Conservation (phyloP, 225 moss, liverwort and hornwort species). For the Neckera pumila region DNA sequence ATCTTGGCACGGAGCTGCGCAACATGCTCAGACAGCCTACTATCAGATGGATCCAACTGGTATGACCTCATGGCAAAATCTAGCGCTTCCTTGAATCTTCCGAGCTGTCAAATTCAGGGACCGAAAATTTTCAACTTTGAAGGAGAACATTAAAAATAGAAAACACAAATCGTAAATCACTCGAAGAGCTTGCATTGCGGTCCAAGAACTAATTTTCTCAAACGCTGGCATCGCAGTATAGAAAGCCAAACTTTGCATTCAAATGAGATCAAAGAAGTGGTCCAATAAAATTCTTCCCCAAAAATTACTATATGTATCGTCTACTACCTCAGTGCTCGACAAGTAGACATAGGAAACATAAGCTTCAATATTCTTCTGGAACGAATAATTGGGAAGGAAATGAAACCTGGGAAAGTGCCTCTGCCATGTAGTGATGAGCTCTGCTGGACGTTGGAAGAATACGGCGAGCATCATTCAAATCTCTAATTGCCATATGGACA, state of each 20-base stretch:
- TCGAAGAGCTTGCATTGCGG: background rate
- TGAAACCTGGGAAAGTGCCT: slow-evolving; percentile 72
- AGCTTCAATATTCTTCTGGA: background rate
- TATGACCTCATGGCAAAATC: slow-evolving; percentile 82
- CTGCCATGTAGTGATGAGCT: slow-evolving; percentile 79
- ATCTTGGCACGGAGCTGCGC: slow-evolving; percentile 75
- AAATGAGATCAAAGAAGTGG: background rate
- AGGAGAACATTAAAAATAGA: background rate
- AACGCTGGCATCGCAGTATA: background rate
- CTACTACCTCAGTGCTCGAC: background rate
- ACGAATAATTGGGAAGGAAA: background rate
- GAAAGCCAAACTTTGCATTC: background rate
- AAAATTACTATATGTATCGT: background rate
- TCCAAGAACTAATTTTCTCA: background rate
- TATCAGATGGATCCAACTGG: slow-evolving; percentile 80
- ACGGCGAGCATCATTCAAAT: slow-evolving; percentile 74
- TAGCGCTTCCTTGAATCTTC: slow-evolving; percentile 69
- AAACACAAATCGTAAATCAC: background rate
- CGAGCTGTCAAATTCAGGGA: slow-evolving; percentile 41
- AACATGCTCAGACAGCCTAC: slow-evolving; percentile 69
- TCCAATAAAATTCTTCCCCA: background rate
- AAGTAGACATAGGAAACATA: background rate
- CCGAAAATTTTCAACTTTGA: background rate
- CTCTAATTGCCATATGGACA: slow-evolving; percentile 90
- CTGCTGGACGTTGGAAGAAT: slow-evolving; percentile 54